Evolutionary conservation across 139 green algal genomes (phyloP).

Genomic region (Closterium sp.): DNA sequence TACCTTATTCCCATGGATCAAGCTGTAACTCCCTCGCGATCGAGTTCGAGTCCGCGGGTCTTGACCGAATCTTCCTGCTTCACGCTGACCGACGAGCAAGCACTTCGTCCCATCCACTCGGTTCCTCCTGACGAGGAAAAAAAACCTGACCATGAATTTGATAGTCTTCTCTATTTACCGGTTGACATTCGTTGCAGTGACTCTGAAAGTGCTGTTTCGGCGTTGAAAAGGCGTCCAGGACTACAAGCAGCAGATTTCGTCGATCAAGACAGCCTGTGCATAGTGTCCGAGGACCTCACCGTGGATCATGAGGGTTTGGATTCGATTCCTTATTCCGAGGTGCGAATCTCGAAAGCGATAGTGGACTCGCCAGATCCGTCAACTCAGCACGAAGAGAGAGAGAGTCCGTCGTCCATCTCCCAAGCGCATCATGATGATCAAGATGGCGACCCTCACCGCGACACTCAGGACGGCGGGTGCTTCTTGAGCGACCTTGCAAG

Average conservation of each 20-base stretch:
- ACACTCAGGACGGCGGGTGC: neutral
- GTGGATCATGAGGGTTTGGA: neutral
- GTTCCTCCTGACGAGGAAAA: neutral
- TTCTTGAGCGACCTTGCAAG: neutral
- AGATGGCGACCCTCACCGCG: neutral
- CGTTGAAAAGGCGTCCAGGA: neutral
- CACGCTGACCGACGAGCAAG: neutral
- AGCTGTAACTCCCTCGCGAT: neutral
- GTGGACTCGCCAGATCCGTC: neutral
- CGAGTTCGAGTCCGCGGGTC: neutral
- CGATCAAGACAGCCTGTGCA: neutral
- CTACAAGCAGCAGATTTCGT: neutral
- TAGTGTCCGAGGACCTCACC: neutral
- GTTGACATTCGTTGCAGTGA: neutral
- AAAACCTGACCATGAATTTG: neutral
- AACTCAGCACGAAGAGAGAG: neutral
- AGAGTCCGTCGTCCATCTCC: neutral
- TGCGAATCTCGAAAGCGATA: neutral
- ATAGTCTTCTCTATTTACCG: neutral
- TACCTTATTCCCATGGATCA: neutral
- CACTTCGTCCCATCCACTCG: neutral
- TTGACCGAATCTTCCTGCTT: neutral
- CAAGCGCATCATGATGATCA: too few species aligned
- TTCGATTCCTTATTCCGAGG: neutral
- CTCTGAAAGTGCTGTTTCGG: neutral